Evolutionary conservation across 192 early-diverging fungal species (phyloP), one percentile per base, ranked within the genome.

Genomic region (Coemansia sp.): DNA sequence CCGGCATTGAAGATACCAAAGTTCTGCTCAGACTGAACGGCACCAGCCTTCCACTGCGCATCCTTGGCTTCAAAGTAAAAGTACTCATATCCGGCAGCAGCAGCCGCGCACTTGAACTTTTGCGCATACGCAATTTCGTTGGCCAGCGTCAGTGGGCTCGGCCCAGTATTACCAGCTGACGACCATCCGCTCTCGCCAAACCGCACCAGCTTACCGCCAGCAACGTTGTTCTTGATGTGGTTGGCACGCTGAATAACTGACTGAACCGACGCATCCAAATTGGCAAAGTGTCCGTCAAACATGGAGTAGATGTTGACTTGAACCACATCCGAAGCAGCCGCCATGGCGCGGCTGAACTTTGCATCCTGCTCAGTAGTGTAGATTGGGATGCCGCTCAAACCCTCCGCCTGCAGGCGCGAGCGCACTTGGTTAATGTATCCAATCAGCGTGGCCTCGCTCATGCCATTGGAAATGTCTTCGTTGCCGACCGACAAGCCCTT

Each of bases 31-130:
- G 66, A 74, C 3, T 1, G 24, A 1, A 29, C 27, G n/a, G 32
- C 54, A 43, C 58, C 63, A 40, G 65, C 6, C 68, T 83, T 83
- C 80, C 80, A 83, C 38, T 65, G 24, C 1, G 80, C 75, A 35
- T 83, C 63, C 75, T 83, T 83, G 7, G 80, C 80, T 22, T 83
- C 80, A 69, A 83, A 83, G 71, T 71, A 83, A 31, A 83, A 83
- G 68, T 83, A 83, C n/a, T 73, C 62, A 40, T 43, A 72, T 6
- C 61, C 65, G 25, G 68, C 65, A 0, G 49, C 31, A 0, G 60
- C 59, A 0, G 75, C 80, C 0, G 70, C 69, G 54, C 80, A 83
- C 56, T 69, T 68, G 66, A 83, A 73, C 65, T 67, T 62, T 37
- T 71, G 53, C 11, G 66, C 69, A 67, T 63, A 83, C 2, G 47